phyloP scores from a whole-genome alignment of 2,329 filamentous ascomycete genomes.

The Ascochyta rabiei region DNA sequence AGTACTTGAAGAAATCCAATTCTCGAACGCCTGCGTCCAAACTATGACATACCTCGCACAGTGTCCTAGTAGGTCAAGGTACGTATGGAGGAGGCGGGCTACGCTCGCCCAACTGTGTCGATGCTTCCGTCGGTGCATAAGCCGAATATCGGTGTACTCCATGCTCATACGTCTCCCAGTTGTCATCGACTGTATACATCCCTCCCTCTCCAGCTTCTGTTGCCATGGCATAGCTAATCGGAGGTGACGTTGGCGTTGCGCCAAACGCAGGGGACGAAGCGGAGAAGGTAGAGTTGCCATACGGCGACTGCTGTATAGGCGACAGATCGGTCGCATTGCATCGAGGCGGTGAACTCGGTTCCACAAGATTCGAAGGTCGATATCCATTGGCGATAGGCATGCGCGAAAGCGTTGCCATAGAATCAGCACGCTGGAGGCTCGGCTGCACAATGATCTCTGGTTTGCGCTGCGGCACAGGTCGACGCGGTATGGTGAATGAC shows the following conservation, averaged over 20 bases:
- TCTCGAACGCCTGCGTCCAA: background rate
- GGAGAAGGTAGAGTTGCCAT: constrained; percentile 36
- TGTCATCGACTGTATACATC: constrained; percentile 32
- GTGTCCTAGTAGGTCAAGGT: background rate
- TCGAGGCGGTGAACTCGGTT: constrained; percentile 21
- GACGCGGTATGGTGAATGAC: constrained; percentile 36
- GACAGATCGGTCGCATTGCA: constrained; percentile 15
- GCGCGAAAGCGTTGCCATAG: constrained; percentile 41
- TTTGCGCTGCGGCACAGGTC: constrained; percentile 33
- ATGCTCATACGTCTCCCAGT: constrained; percentile 36
- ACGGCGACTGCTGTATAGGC: constrained; percentile 27
- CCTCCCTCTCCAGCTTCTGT: constrained; percentile 2
- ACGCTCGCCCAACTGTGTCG: constrained; percentile 30
- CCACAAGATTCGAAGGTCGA: constrained; percentile 23
- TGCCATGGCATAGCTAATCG: constrained; percentile 22
- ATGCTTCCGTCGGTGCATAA: constrained; percentile 27
- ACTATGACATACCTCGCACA: background rate
- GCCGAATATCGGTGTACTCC: background rate
- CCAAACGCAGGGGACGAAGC: constrained; percentile 37
- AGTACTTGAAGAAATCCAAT: background rate
- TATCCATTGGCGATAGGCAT: constrained; percentile 45
- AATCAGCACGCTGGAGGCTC: constrained; percentile 38
- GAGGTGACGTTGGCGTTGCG: constrained; percentile 28
- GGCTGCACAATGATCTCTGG: constrained; percentile 38
- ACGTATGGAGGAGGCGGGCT: constrained; percentile 30